Conservation (phyloP, 2,329 filamentous ascomycete genomes). For the Xylariaceae sp. region DNA sequence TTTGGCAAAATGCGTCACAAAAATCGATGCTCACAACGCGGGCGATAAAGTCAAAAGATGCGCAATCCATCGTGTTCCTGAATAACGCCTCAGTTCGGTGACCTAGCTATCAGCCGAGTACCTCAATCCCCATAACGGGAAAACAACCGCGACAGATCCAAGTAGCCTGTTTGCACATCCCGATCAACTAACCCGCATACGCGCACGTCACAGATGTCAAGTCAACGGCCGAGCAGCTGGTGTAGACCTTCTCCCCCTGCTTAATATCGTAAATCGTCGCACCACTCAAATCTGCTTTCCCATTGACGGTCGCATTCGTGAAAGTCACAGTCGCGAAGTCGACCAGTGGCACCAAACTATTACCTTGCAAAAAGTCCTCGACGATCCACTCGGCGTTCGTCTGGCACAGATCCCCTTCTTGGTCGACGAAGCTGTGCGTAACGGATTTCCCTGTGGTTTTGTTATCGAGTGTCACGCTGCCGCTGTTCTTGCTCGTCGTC, state of each 20-base stretch:
- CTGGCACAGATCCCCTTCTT: slow-evolving; percentile 45
- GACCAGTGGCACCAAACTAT: slow-evolving; percentile 42
- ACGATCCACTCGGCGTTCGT: slow-evolving; percentile 63
- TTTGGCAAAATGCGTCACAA: too few relatives aligned
- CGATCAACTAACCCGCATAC: slow-evolving; percentile 17
- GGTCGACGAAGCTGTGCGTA: slow-evolving; percentile 47
- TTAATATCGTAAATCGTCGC: slow-evolving; percentile 45
- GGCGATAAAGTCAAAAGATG: too few relatives aligned
- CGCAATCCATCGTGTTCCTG: too few relatives aligned
- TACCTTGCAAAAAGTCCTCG: slow-evolving; percentile 47
- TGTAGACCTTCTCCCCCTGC: slow-evolving; percentile 39
- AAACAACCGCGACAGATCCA: too few relatives aligned
- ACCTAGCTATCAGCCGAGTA: too few relatives aligned
- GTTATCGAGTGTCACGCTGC: slow-evolving; percentile 36
- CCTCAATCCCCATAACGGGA: too few relatives aligned
- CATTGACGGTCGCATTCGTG: slow-evolving; percentile 37
- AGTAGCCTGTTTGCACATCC: not conserved
- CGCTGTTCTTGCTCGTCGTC: slow-evolving; percentile 14
- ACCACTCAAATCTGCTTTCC: slow-evolving; percentile 34
- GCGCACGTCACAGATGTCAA: slow-evolving; percentile 26
- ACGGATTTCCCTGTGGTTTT: slow-evolving; percentile 49
- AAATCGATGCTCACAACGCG: too few relatives aligned
- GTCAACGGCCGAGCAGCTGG: slow-evolving; percentile 26
- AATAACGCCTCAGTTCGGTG: too few relatives aligned
- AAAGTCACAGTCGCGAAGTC: slow-evolving; percentile 47